Evolutionary conservation across 208 protist genomes (phyloP).

Genomic region (Wallacemonas sp.): DNA sequence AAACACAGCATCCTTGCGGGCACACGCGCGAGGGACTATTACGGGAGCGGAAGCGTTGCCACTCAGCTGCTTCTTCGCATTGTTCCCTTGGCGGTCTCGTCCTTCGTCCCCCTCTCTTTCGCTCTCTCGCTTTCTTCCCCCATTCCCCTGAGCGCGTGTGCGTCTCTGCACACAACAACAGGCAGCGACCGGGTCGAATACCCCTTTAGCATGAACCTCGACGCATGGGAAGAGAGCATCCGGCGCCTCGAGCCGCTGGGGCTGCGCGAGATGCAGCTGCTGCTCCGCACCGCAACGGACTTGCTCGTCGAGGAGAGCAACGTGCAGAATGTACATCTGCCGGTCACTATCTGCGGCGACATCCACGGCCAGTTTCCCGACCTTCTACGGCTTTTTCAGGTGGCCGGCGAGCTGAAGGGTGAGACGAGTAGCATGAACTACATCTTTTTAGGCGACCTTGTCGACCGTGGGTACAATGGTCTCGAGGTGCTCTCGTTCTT

Average conservation of each 20-base stretch:
- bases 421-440: constrained; percentile 75
- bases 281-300: constrained; percentile 62
- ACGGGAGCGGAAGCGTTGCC: too few relatives aligned
- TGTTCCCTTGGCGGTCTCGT: too few relatives aligned
- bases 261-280: constrained; percentile 64
- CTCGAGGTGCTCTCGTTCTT: constrained; percentile 94
- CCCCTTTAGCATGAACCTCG: constrained; percentile 50
- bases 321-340: constrained; percentile 90
- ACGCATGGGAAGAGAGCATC: constrained; percentile 63
- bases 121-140: too few relatives aligned
- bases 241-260: constrained; percentile 52
- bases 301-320: constrained; percentile 93
- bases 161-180: background rate
- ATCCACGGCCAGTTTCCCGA: constrained; percentile 99
- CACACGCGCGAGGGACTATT: too few relatives aligned
- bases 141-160: too few relatives aligned
- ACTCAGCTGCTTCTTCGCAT: too few relatives aligned
- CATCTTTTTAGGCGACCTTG: constrained; percentile 95
- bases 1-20: too few relatives aligned
- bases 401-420: constrained; percentile 84
- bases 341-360: constrained; percentile 98
- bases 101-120: too few relatives aligned
- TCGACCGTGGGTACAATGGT: constrained; percentile 95
- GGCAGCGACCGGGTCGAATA: background rate
- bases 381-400: constrained; percentile 94